Base-by-base conservation (phyloP, 257 asterid genomes). In the Schizonepeta tenuifolia region DNA sequence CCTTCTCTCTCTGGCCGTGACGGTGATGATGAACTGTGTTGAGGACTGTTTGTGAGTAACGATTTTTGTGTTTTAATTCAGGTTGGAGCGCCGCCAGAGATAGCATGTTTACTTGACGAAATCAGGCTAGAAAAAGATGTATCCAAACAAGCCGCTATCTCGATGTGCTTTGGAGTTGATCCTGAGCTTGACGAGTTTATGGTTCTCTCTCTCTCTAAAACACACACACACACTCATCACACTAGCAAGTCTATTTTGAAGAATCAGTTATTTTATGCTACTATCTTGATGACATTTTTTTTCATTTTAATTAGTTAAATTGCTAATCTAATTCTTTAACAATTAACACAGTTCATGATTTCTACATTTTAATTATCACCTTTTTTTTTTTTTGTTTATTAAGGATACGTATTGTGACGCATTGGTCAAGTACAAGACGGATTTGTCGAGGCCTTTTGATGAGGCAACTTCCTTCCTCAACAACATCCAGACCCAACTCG, bases 351-450 rank as follows among this genome's bases (percentile, higher is more conserved):
- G 26, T 24, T 24, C 1, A 24, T 24, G 26, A 24, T 24, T 1
- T 53, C 0, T 31, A 7, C 3, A 38, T 9, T n/a, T n/a, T 26
- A 2, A 28, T 15, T 28, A 12, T 58, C 0, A 1, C 9, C 2
- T 24, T 10, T 22, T 24, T 12, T 10, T 21, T 20, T 50, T 26
- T 60, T 18, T 47, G 0, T 58, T 0, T 67, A 38, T 18, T 26
- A 50, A 93, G 98, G 96, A 93, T 84, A 86, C 90, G 40, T 93
- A 90, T 69, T 91, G 87, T 59, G 96, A 89, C 64, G 80, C 89
- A 56, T 75, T 93, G 89, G 81, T 86, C 81, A 89, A 91, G 83
- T 93, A 84, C 80, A 93, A 91, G 82, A 76, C 90, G 59, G 96
- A 93, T 83, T 86, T 93, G 67, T 84, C 94, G 6, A 84, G 86